Evolutionary conservation across 1,284 basidiomycete species (phyloP).

Genomic region (Ceratobasidium sp.): DNA sequence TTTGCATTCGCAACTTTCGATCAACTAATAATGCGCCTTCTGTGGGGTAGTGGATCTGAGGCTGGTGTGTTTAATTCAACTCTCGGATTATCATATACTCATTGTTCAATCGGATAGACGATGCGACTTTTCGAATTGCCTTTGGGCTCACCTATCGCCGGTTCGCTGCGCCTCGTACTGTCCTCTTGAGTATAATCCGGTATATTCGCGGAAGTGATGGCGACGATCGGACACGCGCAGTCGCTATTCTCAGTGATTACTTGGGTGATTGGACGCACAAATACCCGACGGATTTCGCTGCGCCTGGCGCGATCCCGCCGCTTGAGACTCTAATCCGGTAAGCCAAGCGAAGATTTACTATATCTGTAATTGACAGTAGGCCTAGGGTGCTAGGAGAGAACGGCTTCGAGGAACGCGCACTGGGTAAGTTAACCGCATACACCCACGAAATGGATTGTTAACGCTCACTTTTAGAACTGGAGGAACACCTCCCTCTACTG

Average conservation of each 20-base stretch:
- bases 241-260: conserved; percentile 58
- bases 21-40: conserved; percentile 16
- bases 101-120: conserved; percentile 51
- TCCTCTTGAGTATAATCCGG: conserved; percentile 83
- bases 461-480: conserved; percentile 12
- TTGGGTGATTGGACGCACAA: conserved; percentile 72
- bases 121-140: conserved; percentile 72
- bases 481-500: not conserved
- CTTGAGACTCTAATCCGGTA: conserved; percentile 73
- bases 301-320: conserved; percentile 70
- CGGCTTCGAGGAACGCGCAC: conserved; percentile 59
- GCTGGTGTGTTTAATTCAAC: conserved; percentile 27
- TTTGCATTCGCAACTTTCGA: conserved; percentile 34
- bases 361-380: conserved; percentile 71
- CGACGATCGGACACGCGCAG: conserved; percentile 14
- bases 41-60: conserved; percentile 3
- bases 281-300: conserved; percentile 75
- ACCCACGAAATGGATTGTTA: conserved; percentile 43
- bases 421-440: conserved; percentile 63
- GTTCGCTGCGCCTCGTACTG: conserved; percentile 71
- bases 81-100: not conserved
- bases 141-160: conserved; percentile 79
- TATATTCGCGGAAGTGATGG: conserved; percentile 53
- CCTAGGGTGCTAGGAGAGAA: conserved; percentile 71
- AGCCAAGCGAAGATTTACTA: conserved; percentile 60